phyloP scores from a whole-genome alignment of 208 protist species.

The Spongospora subterranea region DNA sequence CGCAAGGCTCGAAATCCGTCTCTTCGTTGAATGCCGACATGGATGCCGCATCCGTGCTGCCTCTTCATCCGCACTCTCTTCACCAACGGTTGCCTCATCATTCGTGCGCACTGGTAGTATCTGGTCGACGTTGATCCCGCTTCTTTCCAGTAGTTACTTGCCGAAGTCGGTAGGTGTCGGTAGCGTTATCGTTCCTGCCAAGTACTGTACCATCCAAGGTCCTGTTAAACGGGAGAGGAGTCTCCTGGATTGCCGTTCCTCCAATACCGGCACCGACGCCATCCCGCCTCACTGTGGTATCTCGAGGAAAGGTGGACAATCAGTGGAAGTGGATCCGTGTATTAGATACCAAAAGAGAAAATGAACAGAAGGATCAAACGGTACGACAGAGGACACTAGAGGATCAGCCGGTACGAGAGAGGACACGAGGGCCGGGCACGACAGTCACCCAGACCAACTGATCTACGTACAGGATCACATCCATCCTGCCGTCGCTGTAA shows the following conservation, averaged over 20 bases:
- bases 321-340: too few relatives aligned
- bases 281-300: too few relatives aligned
- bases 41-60: too few relatives aligned
- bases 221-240: not conserved
- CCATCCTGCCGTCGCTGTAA: not conserved
- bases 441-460: slow-evolving; percentile 15
- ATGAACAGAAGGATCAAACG: too few relatives aligned
- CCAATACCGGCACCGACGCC: not conserved
- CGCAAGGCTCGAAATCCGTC: too few relatives aligned
- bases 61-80: too few relatives aligned
- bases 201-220: not conserved
- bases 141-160: not conserved
- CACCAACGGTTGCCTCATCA: not conserved
- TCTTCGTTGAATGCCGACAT: too few relatives aligned
- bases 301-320: too few relatives aligned
- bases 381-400: too few relatives aligned
- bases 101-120: not conserved
- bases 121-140: not conserved
- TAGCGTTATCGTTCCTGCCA: not conserved
- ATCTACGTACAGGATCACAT: not conserved
- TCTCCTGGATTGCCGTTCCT: slow-evolving; percentile 4
- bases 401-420: too few relatives aligned
- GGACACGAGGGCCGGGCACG: too few relatives aligned
- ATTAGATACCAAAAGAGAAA: too few relatives aligned
- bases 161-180: slow-evolving; percentile 22